Conservation (phyloP, 2,329 filamentous ascomycete genomes). For the Pyrenophora tritici-repentis region DNA sequence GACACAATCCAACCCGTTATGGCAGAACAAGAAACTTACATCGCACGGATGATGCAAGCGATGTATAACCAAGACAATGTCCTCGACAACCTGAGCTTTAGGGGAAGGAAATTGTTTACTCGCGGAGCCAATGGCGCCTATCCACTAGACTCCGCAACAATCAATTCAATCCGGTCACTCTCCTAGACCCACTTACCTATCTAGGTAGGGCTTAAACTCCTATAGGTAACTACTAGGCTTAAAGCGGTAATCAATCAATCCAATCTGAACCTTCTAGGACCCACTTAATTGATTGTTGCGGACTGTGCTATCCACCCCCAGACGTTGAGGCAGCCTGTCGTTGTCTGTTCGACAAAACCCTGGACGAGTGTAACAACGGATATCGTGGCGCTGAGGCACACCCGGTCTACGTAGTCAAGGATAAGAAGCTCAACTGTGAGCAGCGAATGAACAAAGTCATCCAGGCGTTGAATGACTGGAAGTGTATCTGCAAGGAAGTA, state of each 20-base stretch:
- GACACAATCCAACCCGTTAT: slow-evolving; percentile 3
- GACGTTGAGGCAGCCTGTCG: slow-evolving; percentile 9
- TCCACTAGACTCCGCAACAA: too few species aligned
- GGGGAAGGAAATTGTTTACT: not conserved
- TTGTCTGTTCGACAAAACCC: not conserved
- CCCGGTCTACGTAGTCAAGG: too few species aligned
- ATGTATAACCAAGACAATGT: not conserved
- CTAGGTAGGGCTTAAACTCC: too few species aligned
- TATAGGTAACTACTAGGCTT: too few species aligned
- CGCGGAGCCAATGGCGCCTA: too few species aligned
- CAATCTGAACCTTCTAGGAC: too few species aligned
- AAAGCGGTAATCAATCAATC: too few species aligned
- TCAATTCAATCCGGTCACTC: too few species aligned
- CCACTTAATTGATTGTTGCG: too few species aligned
- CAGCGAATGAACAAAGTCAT: slow-evolving; percentile 4
- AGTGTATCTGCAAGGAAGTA: slow-evolving; percentile 10
- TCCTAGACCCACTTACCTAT: too few species aligned
- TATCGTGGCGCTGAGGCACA: too few species aligned
- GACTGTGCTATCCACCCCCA: too few species aligned
- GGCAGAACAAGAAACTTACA: not conserved
- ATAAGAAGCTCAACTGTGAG: not conserved
- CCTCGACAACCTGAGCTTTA: not conserved
- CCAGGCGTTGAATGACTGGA: slow-evolving; percentile 6
- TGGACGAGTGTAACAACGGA: slow-evolving; percentile 2
- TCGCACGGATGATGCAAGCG: slow-evolving; percentile 10